Base-by-base conservation (phyloP, 2,329 filamentous ascomycete species). In the Exophiala spinifera region DNA sequence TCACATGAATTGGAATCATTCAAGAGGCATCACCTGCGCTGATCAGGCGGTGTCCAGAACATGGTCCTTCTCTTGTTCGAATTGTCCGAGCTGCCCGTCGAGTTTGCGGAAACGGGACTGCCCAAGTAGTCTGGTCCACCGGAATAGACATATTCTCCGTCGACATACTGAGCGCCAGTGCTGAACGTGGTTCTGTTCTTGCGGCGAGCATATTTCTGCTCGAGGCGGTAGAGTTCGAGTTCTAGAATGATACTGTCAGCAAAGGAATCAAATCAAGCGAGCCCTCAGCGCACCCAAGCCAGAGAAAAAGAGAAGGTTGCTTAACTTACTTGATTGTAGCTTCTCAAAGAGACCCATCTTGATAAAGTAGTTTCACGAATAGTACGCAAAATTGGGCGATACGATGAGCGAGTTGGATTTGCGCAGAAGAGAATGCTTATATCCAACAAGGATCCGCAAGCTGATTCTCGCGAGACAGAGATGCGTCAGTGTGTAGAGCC, bases 171-270 rank as follows among this genome's bases (percentile, higher is more conserved):
- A 25, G 91, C 92, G 66, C 89, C 91, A 68, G 88, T 91, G 68
- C 88, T 85, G 72, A 95, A 96, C 57, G 89, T 94, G 51, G 86
- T 91, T 70, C 92, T 89, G 65, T 92, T 89, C 66, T 92, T 90
- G 70, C 90, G 87, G 67, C 88, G 88, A 48, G 91, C 95, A 79
- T 97, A 97, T 66, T 90, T 87, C 76, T 96, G 87, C 77, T 97
- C 92, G 63, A 97, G 86, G 46, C 91, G 89, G 79, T 95, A 94
- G 67, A 97, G 84, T 79, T 97, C 91, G 66, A 95, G 78, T 64
- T 74, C 78, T 88, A 83, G 56, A 42, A 28, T n/a, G 13, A 25
- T 4, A n/a, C 11, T 3, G 42, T 44, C 23, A 44, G 42, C 20
- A 4, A 44, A 23, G n/a, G n/a, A n/a, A 8, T 8, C 11, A n/a